phyloP scores from a whole-genome alignment of 2,329 filamentous ascomycete genomes.

The Aureobasidium namibiae region DNA sequence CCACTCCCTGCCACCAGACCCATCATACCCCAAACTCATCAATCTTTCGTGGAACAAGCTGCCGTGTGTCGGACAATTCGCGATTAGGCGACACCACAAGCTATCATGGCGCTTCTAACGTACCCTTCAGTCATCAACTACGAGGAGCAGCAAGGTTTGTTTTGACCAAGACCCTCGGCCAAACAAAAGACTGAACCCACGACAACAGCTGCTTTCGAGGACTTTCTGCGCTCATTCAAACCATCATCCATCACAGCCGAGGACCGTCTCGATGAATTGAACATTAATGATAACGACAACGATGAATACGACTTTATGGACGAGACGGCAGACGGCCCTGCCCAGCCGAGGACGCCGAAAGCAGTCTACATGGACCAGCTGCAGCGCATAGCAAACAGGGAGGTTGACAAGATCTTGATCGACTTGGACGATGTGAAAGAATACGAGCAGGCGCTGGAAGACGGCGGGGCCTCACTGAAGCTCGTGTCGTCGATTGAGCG shows the following conservation, averaged over 20 bases:
- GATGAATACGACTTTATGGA: constrained; percentile 94
- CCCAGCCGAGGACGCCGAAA: constrained; percentile 47
- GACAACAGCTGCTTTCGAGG: constrained; percentile 65
- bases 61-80: constrained; percentile 1
- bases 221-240: constrained; percentile 85
- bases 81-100: neutral
- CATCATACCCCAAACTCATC: neutral
- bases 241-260: constrained; percentile 63
- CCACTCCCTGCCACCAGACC: constrained; percentile 8
- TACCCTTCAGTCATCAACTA: constrained; percentile 78
- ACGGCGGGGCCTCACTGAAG: constrained; percentile 49
- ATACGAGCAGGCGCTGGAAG: constrained; percentile 67
- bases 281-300: constrained; percentile 76
- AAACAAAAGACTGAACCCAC: constrained; percentile 26
- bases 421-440: constrained; percentile 82
- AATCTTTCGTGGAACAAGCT: neutral
- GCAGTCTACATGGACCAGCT: constrained; percentile 81
- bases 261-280: constrained; percentile 74
- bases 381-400: constrained; percentile 77
- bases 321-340: constrained; percentile 49
- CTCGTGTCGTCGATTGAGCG: constrained; percentile 77
- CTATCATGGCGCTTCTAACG: constrained; percentile 74
- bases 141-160: constrained; percentile 70
- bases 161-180: constrained; percentile 15
- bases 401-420: constrained; percentile 67